phyloP scores from a whole-genome alignment of 805 yeast genomes.

The Teunomyces kruisii region DNA sequence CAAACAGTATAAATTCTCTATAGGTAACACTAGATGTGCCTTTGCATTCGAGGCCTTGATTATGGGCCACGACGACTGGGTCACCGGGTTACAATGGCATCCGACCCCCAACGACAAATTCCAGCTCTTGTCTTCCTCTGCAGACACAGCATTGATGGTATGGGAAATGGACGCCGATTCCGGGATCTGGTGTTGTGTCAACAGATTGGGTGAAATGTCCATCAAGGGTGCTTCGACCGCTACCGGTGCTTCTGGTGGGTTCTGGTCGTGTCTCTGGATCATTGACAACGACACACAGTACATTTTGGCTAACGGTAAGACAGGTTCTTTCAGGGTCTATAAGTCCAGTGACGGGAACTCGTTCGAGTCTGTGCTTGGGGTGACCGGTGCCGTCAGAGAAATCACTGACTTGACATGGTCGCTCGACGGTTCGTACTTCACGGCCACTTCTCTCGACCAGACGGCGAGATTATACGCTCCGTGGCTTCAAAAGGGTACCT shows the following conservation, averaged over 20 bases:
- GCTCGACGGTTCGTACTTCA: conserved; percentile 59
- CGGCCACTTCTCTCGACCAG: conserved; percentile 86
- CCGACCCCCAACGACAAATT: conserved; percentile 42
- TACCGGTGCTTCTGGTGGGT: conserved; percentile 84
- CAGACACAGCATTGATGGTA: conserved; percentile 89
- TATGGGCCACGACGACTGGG: conserved; percentile 99
- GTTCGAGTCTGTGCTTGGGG: conserved; percentile 52
- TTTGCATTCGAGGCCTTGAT: conserved; percentile 87
- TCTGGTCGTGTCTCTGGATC: conserved; percentile 72
- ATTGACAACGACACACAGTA: conserved; percentile 33
- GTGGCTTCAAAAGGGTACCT: conserved; percentile 49
- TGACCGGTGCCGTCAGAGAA: conserved; percentile 74
- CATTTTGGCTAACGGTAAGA: conserved; percentile 80
- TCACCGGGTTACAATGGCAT: conserved; percentile 82
- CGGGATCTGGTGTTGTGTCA: conserved; percentile 85
- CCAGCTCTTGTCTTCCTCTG: conserved; percentile 77
- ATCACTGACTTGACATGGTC: conserved; percentile 83
- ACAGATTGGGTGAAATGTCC: conserved; percentile 86
- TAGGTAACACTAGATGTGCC: conserved; percentile 44
- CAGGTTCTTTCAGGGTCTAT: conserved; percentile 93
- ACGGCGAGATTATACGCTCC: conserved; percentile 82
- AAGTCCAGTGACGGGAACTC: conserved; percentile 23
- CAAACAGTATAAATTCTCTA: conserved; percentile 64
- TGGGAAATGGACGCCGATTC: conserved; percentile 89
- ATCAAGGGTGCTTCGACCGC: conserved; percentile 98